Conservation (phyloP, 352 stramenopile species). For the Thraustochytrium sp. region DNA sequence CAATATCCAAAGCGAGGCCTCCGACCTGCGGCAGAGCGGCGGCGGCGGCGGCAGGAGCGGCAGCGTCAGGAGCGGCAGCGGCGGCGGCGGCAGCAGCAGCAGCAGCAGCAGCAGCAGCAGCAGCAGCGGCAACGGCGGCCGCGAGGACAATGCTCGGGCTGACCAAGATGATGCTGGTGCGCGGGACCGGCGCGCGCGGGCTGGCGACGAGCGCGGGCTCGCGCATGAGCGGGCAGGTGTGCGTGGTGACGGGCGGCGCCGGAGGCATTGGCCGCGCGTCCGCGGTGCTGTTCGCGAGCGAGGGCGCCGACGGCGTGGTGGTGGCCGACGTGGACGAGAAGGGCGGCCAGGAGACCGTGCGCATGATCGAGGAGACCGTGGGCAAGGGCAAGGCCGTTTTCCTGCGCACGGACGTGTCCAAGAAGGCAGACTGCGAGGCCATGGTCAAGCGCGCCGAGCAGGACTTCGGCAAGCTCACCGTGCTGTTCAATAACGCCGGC, state of each 20-base stretch:
- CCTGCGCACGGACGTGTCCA: slow-evolving; percentile 67
- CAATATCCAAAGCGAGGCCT: too few species aligned
- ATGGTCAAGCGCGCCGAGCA: slow-evolving; percentile 70
- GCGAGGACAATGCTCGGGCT: too few species aligned
- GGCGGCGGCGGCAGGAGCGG: too few species aligned
- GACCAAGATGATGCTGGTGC: not conserved
- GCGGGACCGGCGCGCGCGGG: not conserved
- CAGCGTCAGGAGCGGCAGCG: too few species aligned
- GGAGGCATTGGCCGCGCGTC: slow-evolving; percentile 71
- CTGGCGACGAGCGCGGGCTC: not conserved
- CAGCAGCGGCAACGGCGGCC: not conserved
- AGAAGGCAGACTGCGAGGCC: slow-evolving; percentile 61
- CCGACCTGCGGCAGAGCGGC: too few species aligned
- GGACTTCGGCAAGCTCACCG: slow-evolving; percentile 66
- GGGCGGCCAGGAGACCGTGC: slow-evolving; percentile 61
- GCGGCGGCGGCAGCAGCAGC: too few species aligned
- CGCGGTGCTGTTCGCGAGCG: slow-evolving; percentile 69
- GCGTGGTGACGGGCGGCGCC: slow-evolving; percentile 70
- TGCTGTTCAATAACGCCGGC: slow-evolving; percentile 77
- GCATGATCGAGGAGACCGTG: slow-evolving; percentile 54
- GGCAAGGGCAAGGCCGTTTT: slow-evolving; percentile 59
- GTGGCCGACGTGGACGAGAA: slow-evolving; percentile 69
- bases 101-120: too few species aligned
- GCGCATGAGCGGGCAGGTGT: slow-evolving; percentile 62
- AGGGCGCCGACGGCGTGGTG: slow-evolving; percentile 67